phyloP scores from a whole-genome alignment of 2,329 filamentous ascomycete genomes.

The Ceratocystis huliohia region DNA sequence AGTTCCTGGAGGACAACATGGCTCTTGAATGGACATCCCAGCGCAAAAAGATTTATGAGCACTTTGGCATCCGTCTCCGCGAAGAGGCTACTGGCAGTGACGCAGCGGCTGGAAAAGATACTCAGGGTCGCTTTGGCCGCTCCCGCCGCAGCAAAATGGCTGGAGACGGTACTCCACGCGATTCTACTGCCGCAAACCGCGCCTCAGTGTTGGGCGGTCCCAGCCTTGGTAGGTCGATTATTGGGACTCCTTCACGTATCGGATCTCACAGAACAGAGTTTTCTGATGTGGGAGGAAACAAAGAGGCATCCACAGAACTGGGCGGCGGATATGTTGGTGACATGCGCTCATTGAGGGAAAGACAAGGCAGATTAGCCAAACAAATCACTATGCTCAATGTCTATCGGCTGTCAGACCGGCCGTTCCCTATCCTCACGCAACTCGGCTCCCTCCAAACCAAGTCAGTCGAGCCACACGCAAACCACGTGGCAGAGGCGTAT shows the following conservation, averaged over 20 bases:
- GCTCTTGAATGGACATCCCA: slow-evolving; percentile 94
- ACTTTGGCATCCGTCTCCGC: slow-evolving; percentile 71
- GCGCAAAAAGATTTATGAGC: slow-evolving; percentile 83
- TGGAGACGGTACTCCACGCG: slow-evolving; percentile 43
- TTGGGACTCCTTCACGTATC: slow-evolving; percentile 62
- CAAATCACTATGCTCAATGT: slow-evolving; percentile 70
- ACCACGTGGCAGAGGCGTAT: slow-evolving; percentile 71
- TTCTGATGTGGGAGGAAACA: slow-evolving; percentile 52
- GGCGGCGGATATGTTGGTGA: slow-evolving; percentile 46
- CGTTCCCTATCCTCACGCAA: slow-evolving; percentile 62
- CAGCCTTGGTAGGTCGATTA: slow-evolving; percentile 68
- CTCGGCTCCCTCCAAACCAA: slow-evolving; percentile 62
- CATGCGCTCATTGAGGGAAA: slow-evolving; percentile 66
- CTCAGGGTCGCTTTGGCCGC: slow-evolving; percentile 44
- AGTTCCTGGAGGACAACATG: slow-evolving; percentile 86
- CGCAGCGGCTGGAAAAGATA: slow-evolving; percentile 31
- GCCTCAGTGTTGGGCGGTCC: slow-evolving; percentile 42
- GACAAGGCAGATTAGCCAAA: slow-evolving; percentile 68
- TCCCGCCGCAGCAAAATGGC: slow-evolving; percentile 41
- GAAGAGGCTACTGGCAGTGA: slow-evolving; percentile 31
- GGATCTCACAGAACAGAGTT: slow-evolving; percentile 54
- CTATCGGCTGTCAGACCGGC: slow-evolving; percentile 50
- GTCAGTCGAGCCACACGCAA: slow-evolving; percentile 56
- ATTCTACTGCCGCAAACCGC: slow-evolving; percentile 33
- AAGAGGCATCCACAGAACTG: slow-evolving; percentile 28